Conservation (phyloP, 257 asterid genomes). For the Solanum lycopersicoides region DNA sequence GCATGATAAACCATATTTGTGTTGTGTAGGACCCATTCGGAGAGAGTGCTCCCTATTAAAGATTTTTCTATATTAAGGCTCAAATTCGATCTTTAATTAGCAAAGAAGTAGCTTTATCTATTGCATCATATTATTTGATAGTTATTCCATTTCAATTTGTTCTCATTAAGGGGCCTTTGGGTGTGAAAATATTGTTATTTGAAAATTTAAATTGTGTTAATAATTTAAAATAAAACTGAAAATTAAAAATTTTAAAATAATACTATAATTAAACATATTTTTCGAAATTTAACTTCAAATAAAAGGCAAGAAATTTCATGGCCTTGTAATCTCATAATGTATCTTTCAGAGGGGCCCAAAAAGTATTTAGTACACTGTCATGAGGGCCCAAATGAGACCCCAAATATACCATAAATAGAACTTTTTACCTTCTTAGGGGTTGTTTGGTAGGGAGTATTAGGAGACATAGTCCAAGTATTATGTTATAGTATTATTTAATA, state of each 20-base stretch:
- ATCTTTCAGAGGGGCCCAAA: neutral
- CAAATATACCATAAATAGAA: neutral
- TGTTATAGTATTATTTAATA: no score
- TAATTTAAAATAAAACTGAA: no score
- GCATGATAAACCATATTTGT: neutral
- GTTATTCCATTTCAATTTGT: no score
- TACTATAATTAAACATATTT: no score
- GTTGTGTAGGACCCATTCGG: neutral
- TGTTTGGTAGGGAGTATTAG: no score
- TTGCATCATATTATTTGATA: neutral
- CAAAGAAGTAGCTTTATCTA: fast-evolving
- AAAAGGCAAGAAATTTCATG: neutral
- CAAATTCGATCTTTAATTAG: neutral
- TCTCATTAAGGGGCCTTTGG: neutral
- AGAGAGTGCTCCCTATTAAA: no score
- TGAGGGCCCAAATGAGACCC: neutral
- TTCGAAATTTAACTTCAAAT: neutral
- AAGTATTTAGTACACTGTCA: neutral
- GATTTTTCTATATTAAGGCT: neutral
- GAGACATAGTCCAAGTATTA: no score
- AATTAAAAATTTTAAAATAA: no score
- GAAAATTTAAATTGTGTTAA: neutral
- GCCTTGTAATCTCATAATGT: neutral
- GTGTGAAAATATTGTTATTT: no score
- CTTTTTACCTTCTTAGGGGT: neutral